Base-by-base conservation (phyloP, 495 filamentous ascomycete genomes). In the Daldinia bambusicola region DNA sequence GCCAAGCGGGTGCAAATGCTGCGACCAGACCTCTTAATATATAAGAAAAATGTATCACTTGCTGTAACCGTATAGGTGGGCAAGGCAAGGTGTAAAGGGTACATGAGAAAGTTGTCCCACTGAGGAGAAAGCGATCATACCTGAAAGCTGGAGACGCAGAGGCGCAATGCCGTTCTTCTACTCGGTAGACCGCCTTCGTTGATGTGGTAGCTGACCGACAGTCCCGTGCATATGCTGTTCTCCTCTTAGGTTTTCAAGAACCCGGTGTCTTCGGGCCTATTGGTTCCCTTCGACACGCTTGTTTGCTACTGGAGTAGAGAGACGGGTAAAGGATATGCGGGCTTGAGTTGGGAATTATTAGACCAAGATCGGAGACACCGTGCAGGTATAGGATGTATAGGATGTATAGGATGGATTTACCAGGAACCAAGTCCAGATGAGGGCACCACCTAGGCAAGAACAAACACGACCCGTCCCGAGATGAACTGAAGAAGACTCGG, bases 201-300 rank as follows among this genome's bases (percentile, higher is more conserved):
- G 56, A 41, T 50, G 48, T 66, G 18, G 36, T 43, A 36, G 57
- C 61, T 73, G 70, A 73, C 70, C 70, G 70, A 73, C 70, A 73
- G 55, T 72, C 70, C 67, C 43, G 65, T 66, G 70, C 70, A 69
- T 69, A 73, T 72, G 65, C 61, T 34, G 53, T 69, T 73, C 57
- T 66, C 66, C 66, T 59, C 61, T 73, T 36, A 53, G 56, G n/a
- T 22, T 50, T 65, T 53, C 32, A 51, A 59, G 50, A 63, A 66
- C 38, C 63, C 37, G n/a, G 67, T 59, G 63, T 62, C 14, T 67
- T 74, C 63, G 71, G 71, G 71, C 67, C 71, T 74, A 70, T 67
- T 74, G 61, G 58, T 52, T 48, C 32, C 53, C 50, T 56, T 58
- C 10, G 31, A 38, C 61, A 40, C 10, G 41, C 62, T 60, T 71